Conservation (phyloP, 2,329 filamentous ascomycete species). For the Colletotrichum sp. region DNA sequence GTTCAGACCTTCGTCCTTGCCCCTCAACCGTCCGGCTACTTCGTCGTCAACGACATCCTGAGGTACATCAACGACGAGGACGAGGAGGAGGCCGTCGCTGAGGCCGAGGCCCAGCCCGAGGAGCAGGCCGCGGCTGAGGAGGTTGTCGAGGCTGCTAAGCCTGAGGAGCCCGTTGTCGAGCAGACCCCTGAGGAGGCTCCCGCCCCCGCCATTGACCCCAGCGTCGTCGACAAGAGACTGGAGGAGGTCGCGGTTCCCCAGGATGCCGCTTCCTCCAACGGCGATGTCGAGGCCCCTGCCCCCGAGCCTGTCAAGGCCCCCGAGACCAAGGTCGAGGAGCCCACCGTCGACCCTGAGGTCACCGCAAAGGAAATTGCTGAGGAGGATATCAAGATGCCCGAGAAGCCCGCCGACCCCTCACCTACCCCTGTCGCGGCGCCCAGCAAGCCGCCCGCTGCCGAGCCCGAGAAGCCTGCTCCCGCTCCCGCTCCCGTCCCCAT, state of each 20-base stretch:
- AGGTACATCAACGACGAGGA: constrained; percentile 86
- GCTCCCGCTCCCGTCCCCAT: constrained; percentile 57
- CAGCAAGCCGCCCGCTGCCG: constrained; percentile 45
- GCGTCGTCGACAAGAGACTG: constrained; percentile 75
- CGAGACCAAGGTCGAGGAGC: constrained; percentile 26
- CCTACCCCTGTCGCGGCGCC: constrained; percentile 57
- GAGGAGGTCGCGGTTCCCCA: constrained; percentile 61
- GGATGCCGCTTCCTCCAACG: constrained; percentile 37
- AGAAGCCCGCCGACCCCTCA: constrained; percentile 70
- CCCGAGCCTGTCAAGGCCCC: constrained; percentile 40
- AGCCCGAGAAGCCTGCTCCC: constrained; percentile 41
- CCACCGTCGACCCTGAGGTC: constrained; percentile 51
- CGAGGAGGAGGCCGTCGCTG: constrained; percentile 66
- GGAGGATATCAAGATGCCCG: constrained; percentile 60
- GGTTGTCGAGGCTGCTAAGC: constrained; percentile 37
- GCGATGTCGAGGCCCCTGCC: constrained; percentile 34
- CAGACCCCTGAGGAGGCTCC: constrained; percentile 26
- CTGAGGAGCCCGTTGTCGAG: constrained; percentile 32
- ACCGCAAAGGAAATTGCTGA: constrained; percentile 58
- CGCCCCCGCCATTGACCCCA: constrained; percentile 43
- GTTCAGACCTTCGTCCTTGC: constrained; percentile 98
- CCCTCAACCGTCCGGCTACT: constrained; percentile 95
- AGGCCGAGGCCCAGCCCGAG: constrained; percentile 35
- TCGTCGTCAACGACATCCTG: constrained; percentile 98
- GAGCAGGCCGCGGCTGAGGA: constrained; percentile 51